A percentile compares a stretch with the other conserved stretches of the same genome.
These are phyloP conservation scores for Penicillium steckii DNA, from an alignment of 495 filamentous ascomycete species.

Conservation along the genomic window DNA sequence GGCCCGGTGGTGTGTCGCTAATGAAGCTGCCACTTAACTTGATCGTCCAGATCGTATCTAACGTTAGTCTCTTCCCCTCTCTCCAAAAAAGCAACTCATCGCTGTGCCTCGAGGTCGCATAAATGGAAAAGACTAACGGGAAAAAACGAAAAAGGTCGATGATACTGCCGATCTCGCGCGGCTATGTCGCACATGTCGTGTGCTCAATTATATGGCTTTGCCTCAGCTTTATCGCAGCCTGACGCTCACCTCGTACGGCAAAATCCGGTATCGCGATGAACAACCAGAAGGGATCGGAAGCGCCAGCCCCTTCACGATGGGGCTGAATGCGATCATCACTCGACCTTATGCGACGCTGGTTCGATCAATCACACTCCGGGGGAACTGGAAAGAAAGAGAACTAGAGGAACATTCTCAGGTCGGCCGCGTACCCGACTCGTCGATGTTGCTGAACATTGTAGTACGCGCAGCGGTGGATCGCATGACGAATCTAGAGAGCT, in stretches of 20 bases:
- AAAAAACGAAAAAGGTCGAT: slow-evolving; percentile 38
- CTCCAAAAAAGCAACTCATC: slow-evolving; percentile 7
- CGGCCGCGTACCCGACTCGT: slow-evolving; percentile 60
- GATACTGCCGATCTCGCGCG: slow-evolving; percentile 57
- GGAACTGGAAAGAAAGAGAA: slow-evolving; percentile 58
- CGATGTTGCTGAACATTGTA: slow-evolving; percentile 62
- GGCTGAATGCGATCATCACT: slow-evolving; percentile 59
- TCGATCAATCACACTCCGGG: slow-evolving; percentile 51
- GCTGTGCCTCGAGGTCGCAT: too few species aligned
- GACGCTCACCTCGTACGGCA: slow-evolving; percentile 57
- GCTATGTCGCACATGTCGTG: slow-evolving; percentile 57
- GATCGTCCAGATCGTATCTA: slow-evolving; percentile 53
- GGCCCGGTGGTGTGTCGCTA: slow-evolving; percentile 33
- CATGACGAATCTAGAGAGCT: slow-evolving; percentile 54
- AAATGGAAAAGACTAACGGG: slow-evolving; percentile 17
- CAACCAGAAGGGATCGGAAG: slow-evolving; percentile 60
- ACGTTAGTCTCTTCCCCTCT: too few species aligned
- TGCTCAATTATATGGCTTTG: slow-evolving; percentile 65
- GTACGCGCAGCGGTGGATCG: slow-evolving; percentile 58
- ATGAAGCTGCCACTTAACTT: slow-evolving; percentile 57
- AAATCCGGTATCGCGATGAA: slow-evolving; percentile 59
- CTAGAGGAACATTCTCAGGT: slow-evolving; percentile 55
- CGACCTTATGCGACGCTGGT: slow-evolving; percentile 52
- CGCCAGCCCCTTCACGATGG: slow-evolving; percentile 62
- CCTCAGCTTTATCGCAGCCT: slow-evolving; percentile 59